phyloP scores from a whole-genome alignment of 257 asterid genomes.

The Paraleonurus japonicus region DNA sequence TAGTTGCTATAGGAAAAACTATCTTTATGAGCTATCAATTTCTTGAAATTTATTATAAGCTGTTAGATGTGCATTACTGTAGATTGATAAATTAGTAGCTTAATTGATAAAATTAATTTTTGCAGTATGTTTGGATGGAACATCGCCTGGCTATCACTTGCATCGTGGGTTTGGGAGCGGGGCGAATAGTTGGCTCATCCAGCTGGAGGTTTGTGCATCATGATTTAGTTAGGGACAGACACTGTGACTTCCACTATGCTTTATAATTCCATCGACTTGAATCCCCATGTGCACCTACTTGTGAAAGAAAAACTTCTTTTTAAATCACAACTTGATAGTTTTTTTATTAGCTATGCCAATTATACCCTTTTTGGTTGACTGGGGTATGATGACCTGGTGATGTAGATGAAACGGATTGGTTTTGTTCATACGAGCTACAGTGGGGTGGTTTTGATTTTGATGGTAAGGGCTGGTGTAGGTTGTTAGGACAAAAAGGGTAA shows the following conservation, averaged over 20 bases:
- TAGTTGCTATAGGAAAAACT: conserved; percentile 3
- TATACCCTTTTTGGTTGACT: neutral
- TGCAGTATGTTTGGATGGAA: conserved; percentile 94
- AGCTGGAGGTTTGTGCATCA: conserved; percentile 71
- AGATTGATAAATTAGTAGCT: no score
- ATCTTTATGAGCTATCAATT: neutral
- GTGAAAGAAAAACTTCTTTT: neutral
- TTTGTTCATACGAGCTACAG: no score
- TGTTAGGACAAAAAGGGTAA: neutral
- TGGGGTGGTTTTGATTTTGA: no score
- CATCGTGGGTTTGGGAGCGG: conserved; percentile 81
- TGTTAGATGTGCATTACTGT: no score
- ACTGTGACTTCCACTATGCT: neutral
- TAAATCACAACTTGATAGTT: neutral
- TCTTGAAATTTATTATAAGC: neutral
- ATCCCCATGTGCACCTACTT: neutral
- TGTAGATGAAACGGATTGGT: neutral
- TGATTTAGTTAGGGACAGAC: neutral
- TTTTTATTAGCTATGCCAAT: neutral
- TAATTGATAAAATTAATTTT: neutral
- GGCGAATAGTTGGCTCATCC: conserved; percentile 88
- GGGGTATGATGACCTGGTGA: neutral
- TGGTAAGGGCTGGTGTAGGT: neutral
- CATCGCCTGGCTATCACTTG: conserved; percentile 89
- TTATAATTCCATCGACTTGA: neutral